Base-by-base conservation (phyloP, 2,329 filamentous ascomycete genomes). In the Chaetomiaceae sp. region DNA sequence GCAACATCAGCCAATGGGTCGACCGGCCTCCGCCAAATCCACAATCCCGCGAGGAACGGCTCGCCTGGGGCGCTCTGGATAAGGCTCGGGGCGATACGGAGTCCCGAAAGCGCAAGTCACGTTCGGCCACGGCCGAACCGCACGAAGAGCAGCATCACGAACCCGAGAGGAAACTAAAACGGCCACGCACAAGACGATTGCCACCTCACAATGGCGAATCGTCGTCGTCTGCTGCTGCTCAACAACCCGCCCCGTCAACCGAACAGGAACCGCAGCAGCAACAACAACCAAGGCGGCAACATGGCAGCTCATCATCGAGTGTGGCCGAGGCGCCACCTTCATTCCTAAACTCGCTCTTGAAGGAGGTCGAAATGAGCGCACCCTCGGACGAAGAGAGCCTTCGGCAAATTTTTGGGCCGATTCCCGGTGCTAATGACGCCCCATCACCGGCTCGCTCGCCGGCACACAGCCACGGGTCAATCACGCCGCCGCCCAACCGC, bases 51-150 rank as follows among this genome's bases (percentile, higher is more conserved):
- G 90, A 96, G 60, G 90, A 95, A 67, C 77, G 86, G 48, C 78
- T 83, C 51, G 89, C 92, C 4, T 96, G 92, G 93, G 89, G 90
- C 55, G 89, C 87, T 17, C 85, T 97, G 56, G 91, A 96, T 60
- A 87, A 85, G 66, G 90, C 88, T n/a, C n/a, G n/a, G 38, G 80
- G 89, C 57, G 85, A 91, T 54, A 77, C 80, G 16, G 78, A 86
- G 56, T 75, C 74, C 45, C 82, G 87, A 53, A 90, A 96, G 70
- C 82, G 90, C 46, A 93, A 89, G 64, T 73, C 76, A 7, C 74
- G 77, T 34, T 95, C 89, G 3, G 73, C 78, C 2, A 87, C 85
- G 12, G 78, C 79, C 10, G 91, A 89, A 6, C 87, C 87, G 2
- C 74, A 74, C 5, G 87, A 74, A 5, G 87, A 89, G 58, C 75